phyloP scores from a whole-genome alignment of 768 basidiomycete genomes.

The Russula emetica region DNA sequence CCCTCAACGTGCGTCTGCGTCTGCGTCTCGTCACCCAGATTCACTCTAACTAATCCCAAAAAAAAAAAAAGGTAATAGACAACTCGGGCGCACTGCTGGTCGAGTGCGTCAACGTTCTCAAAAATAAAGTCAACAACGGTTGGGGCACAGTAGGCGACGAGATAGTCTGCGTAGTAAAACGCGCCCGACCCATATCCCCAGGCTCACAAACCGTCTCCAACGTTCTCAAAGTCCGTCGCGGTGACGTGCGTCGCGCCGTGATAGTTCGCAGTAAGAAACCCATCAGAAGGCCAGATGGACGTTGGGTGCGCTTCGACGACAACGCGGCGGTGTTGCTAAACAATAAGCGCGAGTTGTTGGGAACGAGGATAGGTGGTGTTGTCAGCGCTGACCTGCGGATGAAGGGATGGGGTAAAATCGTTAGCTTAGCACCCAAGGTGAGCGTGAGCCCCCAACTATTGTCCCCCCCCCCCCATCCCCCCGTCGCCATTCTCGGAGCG shows the following conservation, averaged over 20 bases:
- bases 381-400: conserved; percentile 87
- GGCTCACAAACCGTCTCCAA: conserved; percentile 63
- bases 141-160: conserved; percentile 93
- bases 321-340: conserved; percentile 93
- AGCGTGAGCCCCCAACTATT: neutral
- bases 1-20: conserved; percentile 69
- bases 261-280: conserved; percentile 91
- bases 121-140: conserved; percentile 93
- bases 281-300: conserved; percentile 82
- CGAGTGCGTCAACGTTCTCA: conserved; percentile 95
- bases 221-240: conserved; percentile 85
- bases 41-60: neutral
- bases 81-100: conserved; percentile 93
- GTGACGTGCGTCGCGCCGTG: conserved; percentile 93
- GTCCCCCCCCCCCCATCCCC: no score
- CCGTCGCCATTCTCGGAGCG: conserved; percentile 6
- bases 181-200: conserved; percentile 75
- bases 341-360: conserved; percentile 93
- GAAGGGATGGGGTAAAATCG: conserved; percentile 94
- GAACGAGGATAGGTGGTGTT: conserved; percentile 89
- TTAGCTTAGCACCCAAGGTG: conserved; percentile 88
- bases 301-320: conserved; percentile 88
- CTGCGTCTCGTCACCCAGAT: neutral
- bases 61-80: conserved; percentile 72
- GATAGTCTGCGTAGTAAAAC: conserved; percentile 92